Percentiles rank a stretch among this genome's conserved stretches.
These are phyloP conservation scores for Pterocarpus santalinus DNA, from an alignment of 306 rosid genomes.

Conservation along the genomic window DNA sequence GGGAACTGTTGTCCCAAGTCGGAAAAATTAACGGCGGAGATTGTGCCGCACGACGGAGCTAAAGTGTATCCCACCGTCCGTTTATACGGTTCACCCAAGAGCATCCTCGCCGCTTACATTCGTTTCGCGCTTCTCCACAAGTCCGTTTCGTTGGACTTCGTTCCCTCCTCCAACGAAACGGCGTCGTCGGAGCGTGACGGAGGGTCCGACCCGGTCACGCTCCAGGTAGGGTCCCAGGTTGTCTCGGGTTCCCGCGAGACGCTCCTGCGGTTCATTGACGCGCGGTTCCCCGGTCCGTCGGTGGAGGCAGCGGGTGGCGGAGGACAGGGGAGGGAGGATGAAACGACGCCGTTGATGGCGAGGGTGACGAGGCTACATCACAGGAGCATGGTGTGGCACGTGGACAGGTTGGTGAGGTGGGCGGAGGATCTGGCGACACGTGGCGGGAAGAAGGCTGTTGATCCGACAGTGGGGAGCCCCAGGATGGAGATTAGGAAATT, in stretches of 20 bases:
- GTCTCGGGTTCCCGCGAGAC: slow-evolving; percentile 73
- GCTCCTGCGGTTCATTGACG: slow-evolving; percentile 65
- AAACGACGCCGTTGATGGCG: slow-evolving; percentile 62
- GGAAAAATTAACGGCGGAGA: slow-evolving; percentile 77
- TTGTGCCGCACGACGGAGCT: slow-evolving; percentile 71
- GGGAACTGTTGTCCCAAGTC: slow-evolving; percentile 69
- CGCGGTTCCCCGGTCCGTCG: slow-evolving; percentile 68
- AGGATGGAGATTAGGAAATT: slow-evolving; percentile 83
- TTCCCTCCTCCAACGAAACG: slow-evolving; percentile 54
- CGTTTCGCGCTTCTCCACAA: slow-evolving; percentile 76
- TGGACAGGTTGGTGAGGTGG: slow-evolving; percentile 83
- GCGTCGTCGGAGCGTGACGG: slow-evolving; percentile 38
- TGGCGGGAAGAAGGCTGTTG: slow-evolving; percentile 69
- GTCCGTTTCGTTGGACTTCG: slow-evolving; percentile 58
- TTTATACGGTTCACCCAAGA: slow-evolving; percentile 68
- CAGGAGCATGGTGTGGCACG: slow-evolving; percentile 72
- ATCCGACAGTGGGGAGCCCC: slow-evolving; percentile 79
- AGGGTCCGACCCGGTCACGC: slow-evolving; percentile 49
- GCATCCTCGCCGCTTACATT: slow-evolving; percentile 67
- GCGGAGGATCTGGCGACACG: slow-evolving; percentile 74
- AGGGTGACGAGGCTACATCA: slow-evolving; percentile 69
- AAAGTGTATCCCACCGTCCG: slow-evolving; percentile 60
- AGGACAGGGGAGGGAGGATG: slow-evolving; percentile 36
- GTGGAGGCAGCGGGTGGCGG: background rate
- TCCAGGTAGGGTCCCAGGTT: slow-evolving; percentile 73